Evolutionary conservation across 495 filamentous ascomycete genomes (phyloP).

Genomic region (Penicillium macrosclerotiorum): DNA sequence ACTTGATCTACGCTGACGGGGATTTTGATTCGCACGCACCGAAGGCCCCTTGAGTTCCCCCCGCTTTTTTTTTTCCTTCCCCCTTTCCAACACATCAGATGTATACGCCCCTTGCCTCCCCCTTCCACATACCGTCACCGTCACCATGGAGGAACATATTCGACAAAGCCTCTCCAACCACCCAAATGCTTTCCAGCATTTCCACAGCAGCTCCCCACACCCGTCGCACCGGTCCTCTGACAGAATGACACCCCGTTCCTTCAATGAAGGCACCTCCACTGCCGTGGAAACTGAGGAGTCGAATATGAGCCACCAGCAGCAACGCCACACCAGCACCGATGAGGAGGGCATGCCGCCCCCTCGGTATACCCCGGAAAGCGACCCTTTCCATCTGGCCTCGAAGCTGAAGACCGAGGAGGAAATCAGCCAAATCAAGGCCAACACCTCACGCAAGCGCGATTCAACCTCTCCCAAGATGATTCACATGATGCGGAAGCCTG

Average conservation of each 20-base stretch:
- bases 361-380: conserved; percentile 59
- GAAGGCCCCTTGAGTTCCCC: too few relatives aligned
- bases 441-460: conserved; percentile 75
- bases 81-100: too few relatives aligned
- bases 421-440: conserved; percentile 76
- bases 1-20: too few relatives aligned
- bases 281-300: conserved; percentile 29
- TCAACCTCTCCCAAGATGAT: conserved; percentile 33
- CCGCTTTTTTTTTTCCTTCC: neutral
- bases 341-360: conserved; percentile 65
- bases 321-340: conserved; percentile 46
- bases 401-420: conserved; percentile 76
- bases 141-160: conserved; percentile 39
- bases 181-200: conserved; percentile 22
- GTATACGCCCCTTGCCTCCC: too few relatives aligned
- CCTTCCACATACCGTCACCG: conserved; percentile 2
- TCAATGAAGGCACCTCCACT: conserved; percentile 36
- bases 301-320: conserved; percentile 19
- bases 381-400: conserved; percentile 79
- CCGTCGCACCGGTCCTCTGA: conserved; percentile 18
- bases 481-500: conserved; percentile 14
- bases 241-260: conserved; percentile 21
- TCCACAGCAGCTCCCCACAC: conserved; percentile 20
- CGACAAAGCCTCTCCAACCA: conserved; percentile 41
- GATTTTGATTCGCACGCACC: too few relatives aligned